phyloP scores from a whole-genome alignment of 768 basidiomycete genomes.

The Leccinellum albellum region DNA sequence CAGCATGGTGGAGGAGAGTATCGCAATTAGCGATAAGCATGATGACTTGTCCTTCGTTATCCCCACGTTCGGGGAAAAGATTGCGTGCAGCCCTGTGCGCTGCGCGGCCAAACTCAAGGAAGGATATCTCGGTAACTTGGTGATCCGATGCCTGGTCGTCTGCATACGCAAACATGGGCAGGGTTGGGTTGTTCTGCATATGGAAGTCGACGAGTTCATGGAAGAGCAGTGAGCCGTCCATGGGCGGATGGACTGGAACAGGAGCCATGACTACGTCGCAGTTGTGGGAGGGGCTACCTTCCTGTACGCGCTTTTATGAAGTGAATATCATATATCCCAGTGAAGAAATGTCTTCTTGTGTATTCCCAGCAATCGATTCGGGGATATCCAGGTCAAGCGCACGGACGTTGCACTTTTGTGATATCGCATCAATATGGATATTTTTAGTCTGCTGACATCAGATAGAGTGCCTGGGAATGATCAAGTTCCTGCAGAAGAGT shows the following conservation, averaged over 20 bases:
- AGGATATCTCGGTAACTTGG: constrained; percentile 7
- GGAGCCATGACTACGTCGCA: neutral
- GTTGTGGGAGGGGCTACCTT: neutral
- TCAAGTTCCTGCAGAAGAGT: constrained; percentile 64
- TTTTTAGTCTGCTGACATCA: constrained; percentile 51
- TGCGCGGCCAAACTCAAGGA: constrained; percentile 19
- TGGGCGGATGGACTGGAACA: constrained; percentile 8
- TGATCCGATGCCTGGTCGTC: constrained; percentile 11
- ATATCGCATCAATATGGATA: constrained; percentile 52
- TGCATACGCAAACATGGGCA: constrained; percentile 13
- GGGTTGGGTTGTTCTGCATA: constrained; percentile 9
- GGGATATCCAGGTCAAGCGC: constrained; percentile 38
- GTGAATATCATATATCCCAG: constrained; percentile 46
- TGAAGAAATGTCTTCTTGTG: constrained; percentile 46
- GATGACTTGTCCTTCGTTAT: constrained; percentile 25
- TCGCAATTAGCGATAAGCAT: constrained; percentile 32
- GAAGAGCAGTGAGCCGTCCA: constrained; percentile 15
- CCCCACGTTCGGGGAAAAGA: constrained; percentile 11
- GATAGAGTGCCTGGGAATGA: constrained; percentile 57
- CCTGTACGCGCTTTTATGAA: neutral
- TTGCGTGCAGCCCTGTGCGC: constrained; percentile 29
- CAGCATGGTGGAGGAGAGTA: constrained; percentile 11
- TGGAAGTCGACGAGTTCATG: constrained; percentile 18
- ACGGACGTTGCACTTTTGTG: constrained; percentile 53
- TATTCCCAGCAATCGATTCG: constrained; percentile 45